These are phyloP conservation scores for barrel medic (Medicago truncatula) DNA, from an alignment of 306 rosid genomes.

Conservation along the genomic window MtrunA17r5.0-ANR NC_053048.1:49992501-49993000, in stretches of 20 bases:
- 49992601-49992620: slow-evolving; percentile 69
- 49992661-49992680: slow-evolving; percentile 89
- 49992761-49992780: slow-evolving; percentile 80
- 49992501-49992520: slow-evolving; percentile 26
- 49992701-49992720: slow-evolving; percentile 89
- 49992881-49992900: slow-evolving; percentile 6
- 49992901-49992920: slow-evolving; percentile 68
- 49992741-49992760: slow-evolving; percentile 86
- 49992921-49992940: slow-evolving; percentile 92
- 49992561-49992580: slow-evolving; percentile 51
- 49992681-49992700: slow-evolving; percentile 75
- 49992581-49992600: slow-evolving; percentile 79
- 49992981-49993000: not conserved
- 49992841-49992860: not conserved
- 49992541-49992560: slow-evolving; percentile 39
- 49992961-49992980: slow-evolving; percentile 74
- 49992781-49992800: slow-evolving; percentile 87
- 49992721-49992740: slow-evolving; percentile 85
- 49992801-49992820: slow-evolving; percentile 55
- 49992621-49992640: slow-evolving; percentile 68
- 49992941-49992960: slow-evolving; percentile 97
- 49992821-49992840: not conserved
- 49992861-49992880: not conserved
- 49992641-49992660: slow-evolving; percentile 84
- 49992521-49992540: not conserved